Evolutionary conservation across 2,329 filamentous ascomycete species (phyloP).

Genomic region (Mycosphaerella sp.): DNA sequence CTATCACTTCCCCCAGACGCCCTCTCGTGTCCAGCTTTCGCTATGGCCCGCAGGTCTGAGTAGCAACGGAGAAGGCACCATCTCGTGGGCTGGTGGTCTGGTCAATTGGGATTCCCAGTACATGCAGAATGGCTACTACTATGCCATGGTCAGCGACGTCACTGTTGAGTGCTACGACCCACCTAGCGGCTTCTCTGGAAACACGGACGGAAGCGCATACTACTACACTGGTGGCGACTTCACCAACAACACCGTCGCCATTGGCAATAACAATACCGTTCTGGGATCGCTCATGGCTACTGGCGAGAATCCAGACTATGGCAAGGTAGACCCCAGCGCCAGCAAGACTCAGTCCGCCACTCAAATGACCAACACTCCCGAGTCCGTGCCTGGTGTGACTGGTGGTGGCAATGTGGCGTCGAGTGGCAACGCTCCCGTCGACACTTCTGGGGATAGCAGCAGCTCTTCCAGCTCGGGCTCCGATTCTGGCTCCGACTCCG

Average conservation of each 20-base stretch:
- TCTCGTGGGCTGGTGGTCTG: conserved; percentile 83
- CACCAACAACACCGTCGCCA: conserved; percentile 70
- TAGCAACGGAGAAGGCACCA: conserved; percentile 73
- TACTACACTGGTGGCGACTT: conserved; percentile 60
- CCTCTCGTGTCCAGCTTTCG: conserved; percentile 83
- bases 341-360: conserved; percentile 28
- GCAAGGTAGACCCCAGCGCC: conserved; percentile 33
- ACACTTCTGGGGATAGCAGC: conserved; percentile 29
- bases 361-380: conserved; percentile 29
- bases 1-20: conserved; percentile 87
- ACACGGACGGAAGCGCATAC: conserved; percentile 59
- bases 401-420: conserved; percentile 33
- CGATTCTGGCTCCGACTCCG: conserved; percentile 10
- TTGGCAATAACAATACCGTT: conserved; percentile 67
- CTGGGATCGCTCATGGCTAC: conserved; percentile 76
- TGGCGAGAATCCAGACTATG: conserved; percentile 61
- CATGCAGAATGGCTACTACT: conserved; percentile 88
- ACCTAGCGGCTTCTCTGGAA: conserved; percentile 60
- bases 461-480: conserved; percentile 19
- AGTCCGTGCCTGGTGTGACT: conserved; percentile 53
- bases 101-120: conserved; percentile 81
- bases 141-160: conserved; percentile 69
- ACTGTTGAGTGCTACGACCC: conserved; percentile 82
- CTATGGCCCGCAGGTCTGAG: conserved; percentile 88
- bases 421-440: conserved; percentile 13